Conservation (phyloP, 306 rosid species). For the Castanopsis chinensis region DNA sequence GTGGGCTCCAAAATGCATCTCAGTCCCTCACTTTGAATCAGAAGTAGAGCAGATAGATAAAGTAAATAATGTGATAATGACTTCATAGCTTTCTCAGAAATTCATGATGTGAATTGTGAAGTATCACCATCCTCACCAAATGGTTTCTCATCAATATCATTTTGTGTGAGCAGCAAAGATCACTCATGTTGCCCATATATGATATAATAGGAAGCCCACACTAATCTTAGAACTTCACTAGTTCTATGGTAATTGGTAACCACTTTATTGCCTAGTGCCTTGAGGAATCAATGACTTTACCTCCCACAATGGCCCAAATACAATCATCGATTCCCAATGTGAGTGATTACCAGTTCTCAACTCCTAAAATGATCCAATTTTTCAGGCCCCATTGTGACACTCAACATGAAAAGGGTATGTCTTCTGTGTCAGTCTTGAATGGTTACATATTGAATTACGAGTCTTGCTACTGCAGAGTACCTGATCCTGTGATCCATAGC, state of each 20-base stretch:
- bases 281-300: too few species aligned
- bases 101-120: constrained; percentile 16
- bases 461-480: too few species aligned
- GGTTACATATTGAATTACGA: too few species aligned
- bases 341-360: too few species aligned
- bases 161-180: not conserved
- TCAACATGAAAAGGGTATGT: too few species aligned
- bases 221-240: not conserved
- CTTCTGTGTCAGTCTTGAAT: too few species aligned
- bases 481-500: too few species aligned
- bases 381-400: too few species aligned
- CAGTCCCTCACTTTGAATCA: not conserved
- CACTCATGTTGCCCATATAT: constrained; percentile 4
- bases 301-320: too few species aligned
- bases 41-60: constrained; percentile 11
- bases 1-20: constrained; percentile 2
- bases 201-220: not conserved
- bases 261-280: not conserved
- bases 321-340: too few species aligned
- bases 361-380: too few species aligned
- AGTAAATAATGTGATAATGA: constrained; percentile 18
- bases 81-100: not conserved
- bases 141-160: constrained; percentile 4
- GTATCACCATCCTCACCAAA: constrained; percentile 18
- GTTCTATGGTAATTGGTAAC: not conserved